These are phyloP conservation scores for Zalerion maritima DNA, from an alignment of 495 filamentous ascomycete genomes.

Conservation along the genomic window DNA sequence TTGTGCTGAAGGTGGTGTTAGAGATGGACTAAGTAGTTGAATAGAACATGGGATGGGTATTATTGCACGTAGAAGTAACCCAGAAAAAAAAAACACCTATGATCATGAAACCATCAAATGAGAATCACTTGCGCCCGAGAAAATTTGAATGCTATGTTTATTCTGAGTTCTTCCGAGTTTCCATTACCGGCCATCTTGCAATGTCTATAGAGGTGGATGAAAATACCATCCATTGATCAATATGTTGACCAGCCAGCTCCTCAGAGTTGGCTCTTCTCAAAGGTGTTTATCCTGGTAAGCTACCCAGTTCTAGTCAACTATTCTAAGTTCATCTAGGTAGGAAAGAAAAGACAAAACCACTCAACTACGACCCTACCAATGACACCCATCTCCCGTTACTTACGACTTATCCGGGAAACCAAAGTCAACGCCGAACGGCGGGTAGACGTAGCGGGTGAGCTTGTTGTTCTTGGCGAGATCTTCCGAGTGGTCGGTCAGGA, in stretches of 20 bases:
- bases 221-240: too few relatives aligned
- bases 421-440: slow-evolving; percentile 61
- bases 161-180: too few relatives aligned
- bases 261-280: too few relatives aligned
- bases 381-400: slow-evolving; percentile 7
- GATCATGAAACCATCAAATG: background rate
- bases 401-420: slow-evolving; percentile 60
- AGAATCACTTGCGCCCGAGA: too few relatives aligned
- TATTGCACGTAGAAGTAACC: background rate
- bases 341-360: too few relatives aligned
- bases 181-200: too few relatives aligned
- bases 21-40: slow-evolving; percentile 28
- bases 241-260: too few relatives aligned
- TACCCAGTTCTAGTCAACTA: background rate
- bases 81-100: background rate
- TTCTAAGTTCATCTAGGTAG: slow-evolving; percentile 3
- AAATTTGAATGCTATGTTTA: too few relatives aligned
- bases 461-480: slow-evolving; percentile 44
- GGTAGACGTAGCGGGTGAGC: slow-evolving; percentile 59
- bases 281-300: slow-evolving; percentile 1
- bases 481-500: slow-evolving; percentile 45
- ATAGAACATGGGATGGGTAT: background rate
- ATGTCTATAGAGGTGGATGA: too few relatives aligned
- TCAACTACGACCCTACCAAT: background rate
- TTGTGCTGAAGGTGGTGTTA: slow-evolving; percentile 42